Evolutionary conservation across 371 early-diverging fungal genomes (phyloP).

Genomic region (Rhizopus delemar): DNA sequence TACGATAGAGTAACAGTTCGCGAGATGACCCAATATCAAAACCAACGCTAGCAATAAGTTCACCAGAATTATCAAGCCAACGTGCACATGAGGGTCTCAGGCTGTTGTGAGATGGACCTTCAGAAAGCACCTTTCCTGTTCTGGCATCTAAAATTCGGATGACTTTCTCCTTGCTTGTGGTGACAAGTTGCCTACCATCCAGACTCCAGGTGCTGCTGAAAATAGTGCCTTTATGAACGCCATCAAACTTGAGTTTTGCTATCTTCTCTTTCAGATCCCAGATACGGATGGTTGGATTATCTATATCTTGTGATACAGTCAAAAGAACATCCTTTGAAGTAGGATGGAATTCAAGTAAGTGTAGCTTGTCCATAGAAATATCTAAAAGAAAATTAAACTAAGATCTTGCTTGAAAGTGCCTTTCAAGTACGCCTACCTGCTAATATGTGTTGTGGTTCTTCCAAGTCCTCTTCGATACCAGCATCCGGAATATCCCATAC

Average conservation of each 20-base stretch:
- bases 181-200: slow-evolving; percentile 66
- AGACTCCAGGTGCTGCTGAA: slow-evolving; percentile 65
- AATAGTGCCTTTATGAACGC: slow-evolving; percentile 44
- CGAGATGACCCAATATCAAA: slow-evolving; percentile 67
- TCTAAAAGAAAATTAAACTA: slow-evolving; percentile 13
- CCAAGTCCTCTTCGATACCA: slow-evolving; percentile 48
- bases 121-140: slow-evolving; percentile 54
- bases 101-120: slow-evolving; percentile 68
- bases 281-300: slow-evolving; percentile 50
- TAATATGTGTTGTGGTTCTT: slow-evolving; percentile 23
- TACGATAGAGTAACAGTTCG: slow-evolving; percentile 64
- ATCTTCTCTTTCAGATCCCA: slow-evolving; percentile 52
- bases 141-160: slow-evolving; percentile 66
- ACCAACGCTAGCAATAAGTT: slow-evolving; percentile 66
- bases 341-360: slow-evolving; percentile 67
- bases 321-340: slow-evolving; percentile 57
- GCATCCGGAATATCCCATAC: slow-evolving; percentile 72
- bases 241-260: slow-evolving; percentile 30
- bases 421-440: slow-evolving; percentile 18
- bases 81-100: slow-evolving; percentile 69
- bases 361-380: slow-evolving; percentile 59
- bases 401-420: too few relatives aligned
- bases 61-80: slow-evolving; percentile 61
- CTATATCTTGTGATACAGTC: slow-evolving; percentile 56
- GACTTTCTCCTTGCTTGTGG: slow-evolving; percentile 64